Evolutionary conservation across 345 rosid genomes (phyloP).

Genomic region (Lepidium didymum): DNA sequence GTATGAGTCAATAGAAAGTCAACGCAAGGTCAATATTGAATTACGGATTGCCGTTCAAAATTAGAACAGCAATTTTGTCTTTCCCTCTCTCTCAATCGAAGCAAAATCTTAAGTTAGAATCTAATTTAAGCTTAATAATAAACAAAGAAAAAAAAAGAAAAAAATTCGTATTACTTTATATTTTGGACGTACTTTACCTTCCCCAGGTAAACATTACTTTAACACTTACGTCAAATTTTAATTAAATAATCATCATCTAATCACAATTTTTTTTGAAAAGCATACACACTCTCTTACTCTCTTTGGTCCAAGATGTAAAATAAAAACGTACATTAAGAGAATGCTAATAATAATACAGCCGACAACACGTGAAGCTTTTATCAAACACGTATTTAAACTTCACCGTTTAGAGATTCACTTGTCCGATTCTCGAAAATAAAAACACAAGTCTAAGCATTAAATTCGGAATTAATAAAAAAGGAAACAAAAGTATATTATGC

Average conservation of each 20-base stretch:
- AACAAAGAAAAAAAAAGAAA: not conserved
- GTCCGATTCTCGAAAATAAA: not conserved
- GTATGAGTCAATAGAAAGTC: constrained; percentile 8
- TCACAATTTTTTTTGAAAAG: not conserved
- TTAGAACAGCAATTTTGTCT: too few species aligned
- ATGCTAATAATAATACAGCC: constrained; percentile 21
- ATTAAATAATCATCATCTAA: not conserved
- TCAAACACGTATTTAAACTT: constrained; percentile 27
- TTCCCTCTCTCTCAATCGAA: too few species aligned
- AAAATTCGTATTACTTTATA: not conserved
- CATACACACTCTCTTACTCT: not conserved
- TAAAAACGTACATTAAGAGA: not conserved
- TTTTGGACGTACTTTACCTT: not conserved
- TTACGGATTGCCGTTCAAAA: constrained; percentile 2
- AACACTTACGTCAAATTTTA: not conserved
- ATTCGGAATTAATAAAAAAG: not conserved
- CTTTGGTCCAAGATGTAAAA: not conserved
- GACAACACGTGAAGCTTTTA: constrained; percentile 31
- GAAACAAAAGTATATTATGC: constrained; percentile 16
- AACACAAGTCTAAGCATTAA: constrained; percentile 15
- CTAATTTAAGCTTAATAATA: not conserved
- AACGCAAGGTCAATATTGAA: constrained; percentile 7
- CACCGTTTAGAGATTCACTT: constrained; percentile 27
- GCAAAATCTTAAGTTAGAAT: too few species aligned
- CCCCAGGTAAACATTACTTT: not conserved